Base-by-base conservation (phyloP, 805 yeast species). In the Sugiyamaella valdiviana region DNA sequence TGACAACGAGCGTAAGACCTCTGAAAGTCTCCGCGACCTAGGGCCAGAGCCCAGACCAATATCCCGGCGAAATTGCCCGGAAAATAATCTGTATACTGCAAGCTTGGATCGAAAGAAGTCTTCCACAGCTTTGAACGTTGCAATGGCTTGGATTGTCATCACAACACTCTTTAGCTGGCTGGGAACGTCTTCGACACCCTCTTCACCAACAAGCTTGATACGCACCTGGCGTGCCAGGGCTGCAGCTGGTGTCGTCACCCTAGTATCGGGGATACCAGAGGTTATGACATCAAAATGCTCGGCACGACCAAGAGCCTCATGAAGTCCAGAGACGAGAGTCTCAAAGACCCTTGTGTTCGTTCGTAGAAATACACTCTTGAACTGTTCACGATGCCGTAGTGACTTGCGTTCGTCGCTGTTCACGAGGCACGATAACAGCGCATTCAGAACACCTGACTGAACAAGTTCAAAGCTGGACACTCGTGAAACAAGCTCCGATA, bases 401-500 rank as follows among this genome's bases (percentile, higher is more conserved):
- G 32, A 26, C 32, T 26, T 26, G 32, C 10, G 32, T 47, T 36
- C 43, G 58, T 55, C 56, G 65, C 21, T 19, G 14, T 17, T n/a
- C 9, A 29, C 36, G 14, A 41, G 63, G 48, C 15, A 52, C 43
- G 20, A 61, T 58, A 39, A 65, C 23, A 83, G 60, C 0, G 70
- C 57, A 5, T 70, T 69, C 6, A 83, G 71, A 5, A 85, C 62
- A 0, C 89, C 89, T 1, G 89, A 83, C 2, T 83, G 74, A 5
- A 81, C 72, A 29, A 89, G 68, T 61, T 88, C 95, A 66, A 80
- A 86, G 50, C 90, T 82, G 0, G 95, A 85, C 4, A 84, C 67
- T 2, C 51, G 46, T 2, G 55, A 32, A 6, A 56, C 40, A 6
- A 50, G 26, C 9, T 35, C 36, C 2, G 55, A 35, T 14, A 55